Evolutionary conservation across 768 basidiomycete species (phyloP), one percentile per base, ranked within the genome.

Genomic region (Russula virescens): DNA sequence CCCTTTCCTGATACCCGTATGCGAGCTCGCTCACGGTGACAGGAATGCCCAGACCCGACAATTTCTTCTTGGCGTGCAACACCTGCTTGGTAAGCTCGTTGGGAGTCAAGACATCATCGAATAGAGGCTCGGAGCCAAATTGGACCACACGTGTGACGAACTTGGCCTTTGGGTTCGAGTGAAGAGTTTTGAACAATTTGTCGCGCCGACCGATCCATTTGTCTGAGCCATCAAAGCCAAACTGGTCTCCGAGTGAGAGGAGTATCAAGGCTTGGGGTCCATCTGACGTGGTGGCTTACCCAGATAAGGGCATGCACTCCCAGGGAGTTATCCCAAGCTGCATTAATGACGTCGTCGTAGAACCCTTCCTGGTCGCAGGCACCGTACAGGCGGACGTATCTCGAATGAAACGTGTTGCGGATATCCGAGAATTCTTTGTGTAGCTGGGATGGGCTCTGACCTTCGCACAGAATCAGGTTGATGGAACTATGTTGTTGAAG

Each of bases 251-350:
- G 28, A 19, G 18, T 54, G 61, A 25, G 6, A 38, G 38, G 13
- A 2, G 40, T 18, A 28, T 43, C 11, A 26, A 34, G 4, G 8
- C 18, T n/a, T 28, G 2, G 35, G 40, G 19, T 52, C 31, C 18
- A 31, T 46, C 16, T 34, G 28, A 46, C 48, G 42, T 16, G 28
- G 5, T n/a, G 48, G 53, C 79, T 67, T 68, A 87, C 87, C 87
- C 87, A 89, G 63, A 90, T 82, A 21, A 89, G 73, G 18, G 86
- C 85, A 64, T 89, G 87, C 6, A 90, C 84, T 49, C 88, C 87
- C 28, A 89, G 71, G n/a, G 80, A 77, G 38, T 82, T 83, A 26
- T 75, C 72, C 86, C 86, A 89, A 8, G 87, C 87, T 25, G 88
- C 87, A 45, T 84, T 78, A 23, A 89, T 77, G 46, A 88, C 71